Base-by-base conservation (phyloP, 345 rosid genomes). In the Rubroshorea leprosula region DNA sequence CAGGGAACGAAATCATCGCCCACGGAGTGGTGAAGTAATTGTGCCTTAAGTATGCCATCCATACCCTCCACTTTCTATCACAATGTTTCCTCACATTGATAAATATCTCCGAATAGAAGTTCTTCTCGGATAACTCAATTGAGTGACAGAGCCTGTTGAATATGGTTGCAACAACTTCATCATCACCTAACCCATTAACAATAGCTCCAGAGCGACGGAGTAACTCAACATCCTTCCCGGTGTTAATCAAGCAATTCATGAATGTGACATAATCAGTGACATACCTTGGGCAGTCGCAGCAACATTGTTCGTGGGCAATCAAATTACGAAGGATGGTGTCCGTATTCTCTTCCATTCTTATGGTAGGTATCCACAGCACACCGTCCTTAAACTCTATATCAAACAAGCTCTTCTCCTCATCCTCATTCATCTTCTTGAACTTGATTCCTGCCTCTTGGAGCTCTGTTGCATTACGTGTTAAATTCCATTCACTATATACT, bases 181-280 rank as follows among this genome's bases (percentile, higher is more conserved):
- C 43, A 27, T 17, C 6, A 2, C 57, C 57, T 53, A 53, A 53
- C 22, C 43, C 25, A 18, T 53, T 53, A 2, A 16, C 18, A 5
- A 53, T 53, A 17, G 26, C 24, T 17, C 22, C 57, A 4, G 21
- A 3, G 7, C 43, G 57, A 26, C 39, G 3, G 4, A 53, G 57
- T 53, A 53, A 5, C 14, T 17, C 39, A 9, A 26, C 57, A 10
- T 53, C 57, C 22, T 53, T 26, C 11, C 12, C 20, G 5, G 57
- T 15, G 10, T 53, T 53, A 18, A 53, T 53, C 9, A 53, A 17
- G 41, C 43, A 25, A 53, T 27, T 41, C 41, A 53, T 53, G 22
- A 53, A 27, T 2, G 4, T 53, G 0, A 53, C 2, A 11, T 53
- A 53, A n/a, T 27, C 57, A n/a, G 23, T 27, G 9, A 53, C 57